phyloP scores from a whole-genome alignment of 2,329 filamentous ascomycete species.

The Rutstroemia sp. region DNA sequence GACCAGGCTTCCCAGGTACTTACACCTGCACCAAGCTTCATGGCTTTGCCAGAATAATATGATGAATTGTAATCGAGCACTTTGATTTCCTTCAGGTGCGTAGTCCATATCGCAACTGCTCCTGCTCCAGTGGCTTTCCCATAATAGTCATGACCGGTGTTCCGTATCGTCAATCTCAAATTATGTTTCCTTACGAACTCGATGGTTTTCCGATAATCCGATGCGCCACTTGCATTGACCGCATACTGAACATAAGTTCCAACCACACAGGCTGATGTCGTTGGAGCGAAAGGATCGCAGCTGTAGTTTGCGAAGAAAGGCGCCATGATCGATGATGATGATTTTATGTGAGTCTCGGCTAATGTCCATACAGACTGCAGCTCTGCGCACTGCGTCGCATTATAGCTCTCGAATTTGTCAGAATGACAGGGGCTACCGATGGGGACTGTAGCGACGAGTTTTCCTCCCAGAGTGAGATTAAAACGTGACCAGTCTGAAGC shows the following conservation, averaged over 20 bases:
- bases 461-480: slow-evolving; percentile 15
- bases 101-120: background rate
- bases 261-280: slow-evolving; percentile 32
- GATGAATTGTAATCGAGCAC: background rate
- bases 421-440: slow-evolving; percentile 10
- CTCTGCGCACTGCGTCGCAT: slow-evolving; percentile 2
- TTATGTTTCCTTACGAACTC: slow-evolving; percentile 32
- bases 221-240: slow-evolving; percentile 20
- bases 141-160: slow-evolving; percentile 48
- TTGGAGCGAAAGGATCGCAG: slow-evolving; percentile 22
- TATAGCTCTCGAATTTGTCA: background rate
- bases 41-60: background rate
- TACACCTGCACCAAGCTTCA: slow-evolving; percentile 2
- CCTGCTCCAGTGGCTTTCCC: background rate
- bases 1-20: slow-evolving; percentile 35
- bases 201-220: slow-evolving; percentile 30
- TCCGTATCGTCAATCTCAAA: slow-evolving; percentile 41
- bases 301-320: slow-evolving; percentile 32
- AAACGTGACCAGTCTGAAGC: slow-evolving; percentile 11
- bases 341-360: slow-evolving; percentile 12
- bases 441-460: slow-evolving; percentile 12
- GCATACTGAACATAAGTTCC: slow-evolving; percentile 33
- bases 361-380: slow-evolving; percentile 2
- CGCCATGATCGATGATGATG: slow-evolving; percentile 33
- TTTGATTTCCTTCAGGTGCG: background rate